Evolutionary conservation across 2,329 filamentous ascomycete species (phyloP), one percentile per base, ranked within the genome.

Genomic region (Beauveria sp.): DNA sequence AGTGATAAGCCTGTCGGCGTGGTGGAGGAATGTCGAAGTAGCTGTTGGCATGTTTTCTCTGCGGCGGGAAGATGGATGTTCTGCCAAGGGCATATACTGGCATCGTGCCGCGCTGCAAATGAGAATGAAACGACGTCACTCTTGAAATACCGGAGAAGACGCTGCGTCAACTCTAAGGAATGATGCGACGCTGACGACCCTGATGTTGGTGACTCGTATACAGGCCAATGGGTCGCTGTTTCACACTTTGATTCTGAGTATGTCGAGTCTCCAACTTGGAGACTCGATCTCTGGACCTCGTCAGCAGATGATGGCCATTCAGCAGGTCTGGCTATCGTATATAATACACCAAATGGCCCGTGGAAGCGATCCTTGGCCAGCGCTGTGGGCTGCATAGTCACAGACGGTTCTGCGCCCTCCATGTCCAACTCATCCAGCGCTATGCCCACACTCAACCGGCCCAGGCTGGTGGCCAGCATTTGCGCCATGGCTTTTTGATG

Each of bases 401-500:
- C 28, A 5, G 12, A 16, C n/a, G 24, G n/a, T 5, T 18, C 24
- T n/a, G 28, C 8, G 2, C 22, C 26, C 41, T 47, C 54, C 9
- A 18, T 18, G 2, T 59, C 57, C 46, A 59, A 26, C 18, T 12
- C 28, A 18, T 53, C 48, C 24, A 59, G n/a, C 5, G 47, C 57
- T 22, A 40, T 59, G 40, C 30, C 24, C 2, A 59, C 37, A 20
- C 22, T 53, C 26, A 34, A 10, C 22, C 14, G 24, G 3, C 26
- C 46, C 6, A 59, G 37, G 18, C 47, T 53, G 14, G 6, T 37
- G 2, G 16, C 37, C 46, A 47, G 52, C 10, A 22, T 24, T 10
- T 34, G 14, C 8, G 48, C 34, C 57, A 59, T 59, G 28, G 46
- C 50, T 37, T 34, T 59, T 40, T 53, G 48, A 24, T 59, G 57